A percentile compares a stretch with the other conserved stretches of the same genome.
These are phyloP conservation scores for Vitis cinerea DNA, from an alignment of 164 flowering plant species.

Conservation along the genomic window DNA sequence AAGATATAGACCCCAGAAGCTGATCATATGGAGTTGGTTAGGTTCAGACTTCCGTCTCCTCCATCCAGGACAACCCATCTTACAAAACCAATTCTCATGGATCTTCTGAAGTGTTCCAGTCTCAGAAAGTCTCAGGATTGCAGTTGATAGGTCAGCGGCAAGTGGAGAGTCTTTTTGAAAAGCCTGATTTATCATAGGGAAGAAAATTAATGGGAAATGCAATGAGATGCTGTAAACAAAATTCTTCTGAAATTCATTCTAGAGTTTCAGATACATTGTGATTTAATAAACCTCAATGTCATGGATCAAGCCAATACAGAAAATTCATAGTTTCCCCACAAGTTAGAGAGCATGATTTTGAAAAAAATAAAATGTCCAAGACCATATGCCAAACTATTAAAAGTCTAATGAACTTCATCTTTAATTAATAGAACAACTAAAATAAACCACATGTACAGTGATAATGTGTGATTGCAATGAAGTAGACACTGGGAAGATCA, in stretches of 20 bases:
- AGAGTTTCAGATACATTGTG: not conserved
- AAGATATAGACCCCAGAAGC: conserved; percentile 73
- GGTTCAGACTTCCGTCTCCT: conserved; percentile 23
- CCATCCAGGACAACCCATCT: conserved; percentile 34
- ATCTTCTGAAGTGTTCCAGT: conserved; percentile 50
- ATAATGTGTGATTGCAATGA: no score
- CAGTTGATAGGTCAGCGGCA: conserved; percentile 65
- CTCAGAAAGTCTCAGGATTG: conserved; percentile 64
- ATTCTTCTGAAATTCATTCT: not conserved
- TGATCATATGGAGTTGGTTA: conserved; percentile 53
- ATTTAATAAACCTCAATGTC: not conserved
- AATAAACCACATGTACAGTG: no score
- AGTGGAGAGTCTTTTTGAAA: conserved; percentile 66
- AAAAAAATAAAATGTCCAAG: not conserved
- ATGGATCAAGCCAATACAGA: not conserved
- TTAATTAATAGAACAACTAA: no score
- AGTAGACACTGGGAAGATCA: no score
- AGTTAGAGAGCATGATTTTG: not conserved
- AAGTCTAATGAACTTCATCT: not conserved
- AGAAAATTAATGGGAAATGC: not conserved
- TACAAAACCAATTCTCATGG: conserved; percentile 59
- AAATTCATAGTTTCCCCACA: not conserved
- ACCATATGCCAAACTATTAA: not conserved
- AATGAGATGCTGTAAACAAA: not conserved
- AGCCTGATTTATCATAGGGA: conserved; percentile 37